These are phyloP conservation scores for Thermochaetoides thermophila DNA, from an alignment of 495 filamentous ascomycete genomes.

Conservation along the genomic window DNA sequence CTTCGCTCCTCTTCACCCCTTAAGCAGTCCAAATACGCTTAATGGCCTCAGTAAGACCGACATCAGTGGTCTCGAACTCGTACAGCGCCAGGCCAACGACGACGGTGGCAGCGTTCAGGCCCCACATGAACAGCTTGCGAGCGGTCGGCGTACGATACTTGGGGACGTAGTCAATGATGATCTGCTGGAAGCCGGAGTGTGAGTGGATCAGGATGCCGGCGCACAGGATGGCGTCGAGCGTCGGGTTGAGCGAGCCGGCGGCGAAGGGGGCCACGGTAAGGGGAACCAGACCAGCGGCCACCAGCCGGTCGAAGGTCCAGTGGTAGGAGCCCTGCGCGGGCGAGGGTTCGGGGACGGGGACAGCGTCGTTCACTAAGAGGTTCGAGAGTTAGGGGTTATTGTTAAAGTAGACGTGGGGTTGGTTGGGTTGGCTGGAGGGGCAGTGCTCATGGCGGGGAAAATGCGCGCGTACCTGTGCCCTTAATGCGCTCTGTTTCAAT, in stretches of 20 bases:
- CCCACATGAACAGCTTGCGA: conserved; percentile 52
- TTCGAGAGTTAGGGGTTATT: conserved; percentile 8
- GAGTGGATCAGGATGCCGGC: conserved; percentile 76
- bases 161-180: conserved; percentile 87
- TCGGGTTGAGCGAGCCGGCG: conserved; percentile 75
- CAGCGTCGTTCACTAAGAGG: conserved; percentile 67
- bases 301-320: conserved; percentile 86
- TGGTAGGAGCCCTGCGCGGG: conserved; percentile 88
- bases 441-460: too few relatives aligned
- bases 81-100: conserved; percentile 80
- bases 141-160: conserved; percentile 49
- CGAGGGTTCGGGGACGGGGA: conserved; percentile 51
- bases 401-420: conserved; percentile 7
- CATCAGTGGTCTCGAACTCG: conserved; percentile 99
- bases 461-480: conserved; percentile 53
- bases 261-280: conserved; percentile 85
- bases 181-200: conserved; percentile 82
- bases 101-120: conserved; percentile 60
- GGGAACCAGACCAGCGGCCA: conserved; percentile 67
- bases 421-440: conserved; percentile 1
- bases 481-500: conserved; percentile 48
- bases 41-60: conserved; percentile 78
- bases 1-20: neutral
- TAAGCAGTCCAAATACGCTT: conserved; percentile 74
- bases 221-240: conserved; percentile 74